phyloP scores from a whole-genome alignment of 768 basidiomycete species.

The Wakefieldia striispora region DNA sequence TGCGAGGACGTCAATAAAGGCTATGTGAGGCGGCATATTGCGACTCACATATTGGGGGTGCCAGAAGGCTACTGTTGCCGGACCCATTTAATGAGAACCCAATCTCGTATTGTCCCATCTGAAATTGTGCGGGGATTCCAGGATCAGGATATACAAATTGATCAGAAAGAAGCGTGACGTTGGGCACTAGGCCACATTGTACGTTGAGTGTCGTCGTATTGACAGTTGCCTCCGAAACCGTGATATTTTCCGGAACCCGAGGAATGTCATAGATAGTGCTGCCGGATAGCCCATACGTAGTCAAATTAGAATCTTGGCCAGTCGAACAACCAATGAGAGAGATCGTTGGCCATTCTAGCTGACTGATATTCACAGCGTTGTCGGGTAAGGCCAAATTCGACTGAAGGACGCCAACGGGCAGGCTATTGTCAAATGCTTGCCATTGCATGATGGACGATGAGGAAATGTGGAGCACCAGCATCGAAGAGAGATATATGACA shows the following conservation, averaged over 20 bases:
- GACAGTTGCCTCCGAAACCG: background rate
- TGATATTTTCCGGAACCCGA: too few species aligned
- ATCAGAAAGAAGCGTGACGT: background rate
- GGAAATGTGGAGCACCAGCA: constrained; percentile 21
- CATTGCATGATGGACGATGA: constrained; percentile 23
- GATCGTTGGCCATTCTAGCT: background rate
- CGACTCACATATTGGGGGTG: background rate
- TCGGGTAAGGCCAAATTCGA: constrained; percentile 4
- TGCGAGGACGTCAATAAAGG: background rate
- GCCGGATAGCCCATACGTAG: background rate
- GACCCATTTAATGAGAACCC: background rate
- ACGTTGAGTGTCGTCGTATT: background rate
- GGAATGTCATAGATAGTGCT: background rate
- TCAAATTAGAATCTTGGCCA: background rate
- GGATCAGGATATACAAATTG: too few species aligned
- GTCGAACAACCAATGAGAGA: background rate
- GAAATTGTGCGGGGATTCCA: too few species aligned
- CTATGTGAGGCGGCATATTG: too few species aligned
- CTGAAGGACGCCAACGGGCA: background rate
- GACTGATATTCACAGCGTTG: background rate
- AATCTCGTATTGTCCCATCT: background rate
- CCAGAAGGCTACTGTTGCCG: background rate
- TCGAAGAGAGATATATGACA: constrained; percentile 13
- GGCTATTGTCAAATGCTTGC: constrained; percentile 12
- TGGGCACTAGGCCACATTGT: background rate